Evolutionary conservation across 202 grass and related monocot species (phyloP), one percentile per base, ranked within the genome.

Genomic region (Zoysia matrella): DNA sequence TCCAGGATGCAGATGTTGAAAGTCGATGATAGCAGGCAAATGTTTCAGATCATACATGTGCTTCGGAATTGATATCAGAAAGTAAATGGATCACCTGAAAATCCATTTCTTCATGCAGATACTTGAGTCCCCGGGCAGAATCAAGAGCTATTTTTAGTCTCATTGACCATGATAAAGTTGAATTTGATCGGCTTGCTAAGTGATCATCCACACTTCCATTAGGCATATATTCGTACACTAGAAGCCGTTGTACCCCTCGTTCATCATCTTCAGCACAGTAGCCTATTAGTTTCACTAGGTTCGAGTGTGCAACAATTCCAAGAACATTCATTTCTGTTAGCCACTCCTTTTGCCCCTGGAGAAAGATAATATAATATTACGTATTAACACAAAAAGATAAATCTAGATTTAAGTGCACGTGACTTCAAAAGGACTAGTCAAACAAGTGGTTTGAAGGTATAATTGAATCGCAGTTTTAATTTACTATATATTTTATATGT

Each of bases 281-380:
- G 13, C 96, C 96, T 18, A 99, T 89, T 74, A 99, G 79, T 82
- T 96, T 96, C 74, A 99, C 96, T 10, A 99, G 90, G 78, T 99
- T 99, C 15, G 87, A 89, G 86, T 99, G 93, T 56, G 92, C 96
- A 30, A 99, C 89, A 73, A 99, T 90, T 67, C 93, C 96, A 77
- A 99, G 89, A 63, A 99, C 96, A 87, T 99, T 99, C 71, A 99
- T 90, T 77, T 99, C 96, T 75, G 89, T 95, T 81, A 99, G 60
- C 96, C 96, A 99, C 70, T 96, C 96, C 82, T 96, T 99, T 77
- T 99, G 96, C 18, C 96, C 96, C 96, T 99, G 91, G 74, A 90
- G 65, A 58, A 81, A 78, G 56, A 87, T 47, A 6, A 62, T 52
- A 83, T 1, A 67, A 48, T 73, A 60, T 85, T 57, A 85, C 75